Base-by-base conservation (phyloP, 2,329 filamentous ascomycete species). In the Neofusicoccum sp. region DNA sequence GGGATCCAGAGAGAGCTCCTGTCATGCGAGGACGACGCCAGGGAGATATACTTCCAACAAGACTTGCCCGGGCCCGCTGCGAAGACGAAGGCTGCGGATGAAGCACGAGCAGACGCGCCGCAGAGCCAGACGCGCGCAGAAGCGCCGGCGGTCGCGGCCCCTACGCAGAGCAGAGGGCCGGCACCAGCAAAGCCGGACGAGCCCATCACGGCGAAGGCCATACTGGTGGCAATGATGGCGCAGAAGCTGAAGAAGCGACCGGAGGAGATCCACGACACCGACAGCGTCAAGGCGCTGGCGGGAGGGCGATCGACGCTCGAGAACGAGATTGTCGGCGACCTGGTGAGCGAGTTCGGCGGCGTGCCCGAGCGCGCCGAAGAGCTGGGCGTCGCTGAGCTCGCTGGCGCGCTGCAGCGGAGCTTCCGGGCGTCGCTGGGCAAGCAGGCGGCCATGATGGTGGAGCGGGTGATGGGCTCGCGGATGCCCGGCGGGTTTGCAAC, bases 291-390 rank as follows among this genome's bases (percentile, higher is more conserved):
- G 48, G 67, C 71, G 29, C 68, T 79, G 11, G 71, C 67, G 61
- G 71, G 69, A 62, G 72, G 77, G 4, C 73, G 75, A 59, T 81
- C 79, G 1, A 80, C 79, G 1, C 68, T 81, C 2, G 76, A 81
- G 62, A 81, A 81, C 61, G 79, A 81, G 63, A 72, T 81, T 59
- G 72, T 77, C 9, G 79, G 79, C 2, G 78, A 81, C 65, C 71
- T 81, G 28, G 66, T 71, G 8, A 70, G 69, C 22, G 79, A 81
- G 64, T 79, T 81, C 63, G 78, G 76, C 7, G 68, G 65, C 5
- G 64, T 78, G 1, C 78, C 79, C 4, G 77, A 80, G 43, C 71
- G 74, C 7, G 68, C 73, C 4, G 79, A 81, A 52, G 77, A 79
- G 36, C 67, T 78, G 62, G 64, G 75, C 28, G 63, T 81, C 6